Conservation (phyloP, 2,329 filamentous ascomycete genomes). For the Rutstroemia sp. region DNA sequence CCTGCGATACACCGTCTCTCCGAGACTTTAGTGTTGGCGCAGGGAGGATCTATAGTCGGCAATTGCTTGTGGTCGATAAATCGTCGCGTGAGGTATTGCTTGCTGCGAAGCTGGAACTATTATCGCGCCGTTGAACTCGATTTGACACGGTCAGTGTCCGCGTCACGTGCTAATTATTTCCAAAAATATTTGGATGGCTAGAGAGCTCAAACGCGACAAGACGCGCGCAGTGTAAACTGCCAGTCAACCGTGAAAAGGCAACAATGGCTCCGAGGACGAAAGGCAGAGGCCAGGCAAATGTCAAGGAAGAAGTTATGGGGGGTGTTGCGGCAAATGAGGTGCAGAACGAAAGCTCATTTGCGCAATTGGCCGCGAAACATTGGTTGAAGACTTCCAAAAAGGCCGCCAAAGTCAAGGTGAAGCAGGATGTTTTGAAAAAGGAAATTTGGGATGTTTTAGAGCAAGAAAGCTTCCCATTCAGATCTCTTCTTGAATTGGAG, state of each 20-base stretch:
- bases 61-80: neutral
- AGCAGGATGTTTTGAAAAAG: constrained; percentile 72
- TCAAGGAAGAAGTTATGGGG: constrained; percentile 28
- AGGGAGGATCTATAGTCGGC: neutral
- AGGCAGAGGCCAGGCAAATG: constrained; percentile 28
- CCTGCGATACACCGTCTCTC: neutral
- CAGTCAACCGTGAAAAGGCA: constrained; percentile 5
- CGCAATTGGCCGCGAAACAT: constrained; percentile 71
- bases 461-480: constrained; percentile 68
- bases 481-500: constrained; percentile 75
- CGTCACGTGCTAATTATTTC: neutral
- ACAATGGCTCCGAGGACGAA: constrained; percentile 27
- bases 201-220: constrained; percentile 1
- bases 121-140: neutral
- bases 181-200: constrained; percentile 7
- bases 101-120: neutral
- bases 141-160: neutral
- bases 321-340: constrained; percentile 52
- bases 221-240: constrained; percentile 11
- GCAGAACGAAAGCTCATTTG: constrained; percentile 64
- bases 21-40: neutral
- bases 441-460: constrained; percentile 87
- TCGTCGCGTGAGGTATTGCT: constrained; percentile 1
- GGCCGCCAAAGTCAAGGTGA: constrained; percentile 61
- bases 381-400: constrained; percentile 67